Conservation (phyloP, 2,329 filamentous ascomycete species). For the Calonectria leucothoes region DNA sequence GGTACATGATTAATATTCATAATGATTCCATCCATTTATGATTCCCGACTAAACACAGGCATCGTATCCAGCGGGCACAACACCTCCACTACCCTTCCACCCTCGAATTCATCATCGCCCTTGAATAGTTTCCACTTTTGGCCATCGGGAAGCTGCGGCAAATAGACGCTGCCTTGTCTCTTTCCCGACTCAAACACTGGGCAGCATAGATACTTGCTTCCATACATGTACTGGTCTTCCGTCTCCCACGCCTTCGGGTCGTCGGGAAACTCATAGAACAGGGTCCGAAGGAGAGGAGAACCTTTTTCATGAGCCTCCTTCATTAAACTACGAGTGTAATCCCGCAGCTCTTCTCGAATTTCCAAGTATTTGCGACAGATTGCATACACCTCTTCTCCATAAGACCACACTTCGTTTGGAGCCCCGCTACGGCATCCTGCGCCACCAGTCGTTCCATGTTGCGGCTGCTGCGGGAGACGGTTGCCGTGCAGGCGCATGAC, state of each 20-base stretch:
- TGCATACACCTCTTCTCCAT: constrained; percentile 68
- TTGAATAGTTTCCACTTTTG: constrained; percentile 24
- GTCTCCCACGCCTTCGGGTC: constrained; percentile 67
- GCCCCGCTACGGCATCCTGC: constrained; percentile 63
- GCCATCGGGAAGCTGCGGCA: constrained; percentile 15
- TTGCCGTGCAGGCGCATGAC: constrained; percentile 77
- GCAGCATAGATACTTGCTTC: constrained; percentile 41
- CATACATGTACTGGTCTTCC: constrained; percentile 74
- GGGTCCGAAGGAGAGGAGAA: constrained; percentile 69
- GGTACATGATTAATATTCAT: background rate
- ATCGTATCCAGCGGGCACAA: constrained; percentile 25
- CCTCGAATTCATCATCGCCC: constrained; percentile 7
- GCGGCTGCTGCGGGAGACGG: constrained; percentile 64
- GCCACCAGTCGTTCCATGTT: constrained; percentile 49
- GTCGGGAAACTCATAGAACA: constrained; percentile 73
- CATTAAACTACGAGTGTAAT: constrained; percentile 70
- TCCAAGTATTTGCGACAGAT: constrained; percentile 71
- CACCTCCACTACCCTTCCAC: constrained; percentile 10
- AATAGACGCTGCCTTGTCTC: constrained; percentile 14
- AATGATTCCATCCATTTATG: no score
- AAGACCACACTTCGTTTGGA: constrained; percentile 74
- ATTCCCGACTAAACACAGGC: constrained; percentile 23
- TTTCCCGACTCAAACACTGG: constrained; percentile 18
- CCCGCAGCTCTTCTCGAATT: constrained; percentile 68
- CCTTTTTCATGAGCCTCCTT: constrained; percentile 69